Conservation (phyloP, 164 flowering plant species). For the Vitis rotundifolia region DNA sequence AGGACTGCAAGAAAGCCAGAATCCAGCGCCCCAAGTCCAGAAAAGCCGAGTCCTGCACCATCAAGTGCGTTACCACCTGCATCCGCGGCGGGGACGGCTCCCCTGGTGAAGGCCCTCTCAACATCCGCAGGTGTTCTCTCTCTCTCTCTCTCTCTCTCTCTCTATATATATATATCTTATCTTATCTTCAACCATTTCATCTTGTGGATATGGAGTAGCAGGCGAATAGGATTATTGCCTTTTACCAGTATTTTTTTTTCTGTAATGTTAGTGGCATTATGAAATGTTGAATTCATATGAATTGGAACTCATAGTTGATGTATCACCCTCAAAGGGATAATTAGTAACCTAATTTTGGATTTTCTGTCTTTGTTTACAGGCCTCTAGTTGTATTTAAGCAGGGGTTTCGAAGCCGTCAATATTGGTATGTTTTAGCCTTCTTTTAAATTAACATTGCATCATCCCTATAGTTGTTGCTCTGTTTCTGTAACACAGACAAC, state of each 20-base stretch:
- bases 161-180: background rate
- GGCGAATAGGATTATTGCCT: too few relatives aligned
- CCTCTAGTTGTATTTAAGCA: conserved; percentile 88
- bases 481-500: background rate
- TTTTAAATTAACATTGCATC: background rate
- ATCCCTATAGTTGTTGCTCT: too few relatives aligned
- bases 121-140: conserved; percentile 52
- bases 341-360: background rate
- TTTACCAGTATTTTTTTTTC: too few relatives aligned
- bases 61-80: conserved; percentile 81
- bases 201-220: too few relatives aligned
- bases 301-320: too few relatives aligned
- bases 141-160: background rate
- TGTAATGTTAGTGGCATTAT: too few relatives aligned
- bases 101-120: conserved; percentile 90
- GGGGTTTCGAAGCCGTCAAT: conserved; percentile 76
- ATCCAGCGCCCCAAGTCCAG: conserved; percentile 79
- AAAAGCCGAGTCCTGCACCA: conserved; percentile 79
- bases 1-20: conserved; percentile 51
- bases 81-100: conserved; percentile 84
- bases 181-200: too few relatives aligned
- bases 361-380: conserved; percentile 31
- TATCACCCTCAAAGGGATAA: too few relatives aligned
- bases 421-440: conserved; percentile 48
- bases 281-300: too few relatives aligned